Evolutionary conservation across 2,329 filamentous ascomycete species (phyloP).

Genomic region (Aspergillus ochraceus): DNA sequence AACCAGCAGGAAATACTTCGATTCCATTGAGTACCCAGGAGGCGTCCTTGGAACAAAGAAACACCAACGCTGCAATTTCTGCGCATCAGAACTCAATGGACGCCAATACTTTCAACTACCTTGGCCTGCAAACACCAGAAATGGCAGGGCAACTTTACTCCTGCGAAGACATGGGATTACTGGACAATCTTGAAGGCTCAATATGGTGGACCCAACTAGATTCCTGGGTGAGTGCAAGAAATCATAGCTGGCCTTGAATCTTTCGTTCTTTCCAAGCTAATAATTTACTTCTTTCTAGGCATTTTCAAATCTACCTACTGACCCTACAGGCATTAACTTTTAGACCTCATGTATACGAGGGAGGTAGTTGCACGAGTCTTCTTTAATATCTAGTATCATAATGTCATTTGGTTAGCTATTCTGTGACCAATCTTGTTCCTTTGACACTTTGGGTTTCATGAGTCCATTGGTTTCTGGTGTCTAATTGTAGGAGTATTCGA

Average conservation of each 20-base stretch:
- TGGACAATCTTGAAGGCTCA: slow-evolving; percentile 39
- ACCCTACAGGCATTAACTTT: slow-evolving; percentile 21
- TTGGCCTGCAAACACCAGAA: slow-evolving; percentile 21
- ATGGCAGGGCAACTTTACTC: slow-evolving; percentile 14
- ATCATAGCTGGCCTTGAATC: not conserved
- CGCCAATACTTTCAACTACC: slow-evolving; percentile 16
- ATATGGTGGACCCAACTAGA: slow-evolving; percentile 41
- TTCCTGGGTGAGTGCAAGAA: slow-evolving; percentile 33
- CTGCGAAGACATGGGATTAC: slow-evolving; percentile 27
- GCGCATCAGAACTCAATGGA: slow-evolving; percentile 14
- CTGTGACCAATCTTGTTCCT: too few relatives aligned
- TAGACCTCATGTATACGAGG: not conserved
- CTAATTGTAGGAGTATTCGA: too few relatives aligned
- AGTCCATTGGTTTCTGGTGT: too few relatives aligned
- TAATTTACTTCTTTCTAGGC: slow-evolving; percentile 23
- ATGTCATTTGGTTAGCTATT: too few relatives aligned
- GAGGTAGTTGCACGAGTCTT: too few relatives aligned
- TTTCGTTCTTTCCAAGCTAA: slow-evolving; percentile 5
- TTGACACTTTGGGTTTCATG: too few relatives aligned
- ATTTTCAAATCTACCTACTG: slow-evolving; percentile 33
- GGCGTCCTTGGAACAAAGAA: slow-evolving; percentile 5
- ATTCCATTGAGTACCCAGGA: slow-evolving; percentile 3
- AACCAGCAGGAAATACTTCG: not conserved
- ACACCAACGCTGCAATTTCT: not conserved
- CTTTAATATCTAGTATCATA: too few relatives aligned